phyloP scores from a whole-genome alignment of 2,329 filamentous ascomycete genomes.

The Fusarium sp. region DNA sequence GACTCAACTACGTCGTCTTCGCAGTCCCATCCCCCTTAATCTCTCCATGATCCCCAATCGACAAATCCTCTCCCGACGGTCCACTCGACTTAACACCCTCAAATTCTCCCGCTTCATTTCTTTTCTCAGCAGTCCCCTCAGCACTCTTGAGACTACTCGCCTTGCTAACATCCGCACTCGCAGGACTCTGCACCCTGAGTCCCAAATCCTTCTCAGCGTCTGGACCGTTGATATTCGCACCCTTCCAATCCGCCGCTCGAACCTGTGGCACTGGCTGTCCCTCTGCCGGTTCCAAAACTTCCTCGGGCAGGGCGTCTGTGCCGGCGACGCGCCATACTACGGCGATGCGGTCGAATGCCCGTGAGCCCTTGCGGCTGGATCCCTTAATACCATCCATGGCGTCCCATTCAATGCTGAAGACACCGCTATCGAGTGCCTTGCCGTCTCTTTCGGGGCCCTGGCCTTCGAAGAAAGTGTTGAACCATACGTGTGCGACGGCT shows the following conservation, averaged over 20 bases:
- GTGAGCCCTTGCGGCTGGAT: constrained; percentile 81
- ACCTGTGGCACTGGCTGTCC: constrained; percentile 78
- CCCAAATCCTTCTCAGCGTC: constrained; percentile 72
- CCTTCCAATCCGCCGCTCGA: constrained; percentile 79
- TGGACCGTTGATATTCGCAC: constrained; percentile 57
- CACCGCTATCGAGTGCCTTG: constrained; percentile 72
- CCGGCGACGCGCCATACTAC: constrained; percentile 79
- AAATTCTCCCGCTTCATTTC: constrained; percentile 40
- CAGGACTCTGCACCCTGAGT: constrained; percentile 71
- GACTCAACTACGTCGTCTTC: neutral
- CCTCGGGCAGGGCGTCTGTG: constrained; percentile 41
- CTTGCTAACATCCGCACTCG: constrained; percentile 74
- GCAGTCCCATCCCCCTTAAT: neutral
- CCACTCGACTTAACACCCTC: constrained; percentile 52
- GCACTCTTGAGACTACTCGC: constrained; percentile 73
- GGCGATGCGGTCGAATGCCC: constrained; percentile 82
- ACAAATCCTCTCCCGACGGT: constrained; percentile 50
- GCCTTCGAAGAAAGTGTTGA: constrained; percentile 94
- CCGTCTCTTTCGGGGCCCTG: constrained; percentile 76
- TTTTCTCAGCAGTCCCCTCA: constrained; percentile 16
- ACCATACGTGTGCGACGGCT: constrained; percentile 94
- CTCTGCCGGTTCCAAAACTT: constrained; percentile 70
- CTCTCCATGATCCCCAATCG: constrained; percentile 20
- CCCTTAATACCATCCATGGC: constrained; percentile 96
- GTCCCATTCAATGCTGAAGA: constrained; percentile 70